Percentiles rank a stretch among this genome's conserved stretches.
Conservation (phyloP, 2,329 filamentous ascomycete genomes). For the Colletotrichum sp. region DNA sequence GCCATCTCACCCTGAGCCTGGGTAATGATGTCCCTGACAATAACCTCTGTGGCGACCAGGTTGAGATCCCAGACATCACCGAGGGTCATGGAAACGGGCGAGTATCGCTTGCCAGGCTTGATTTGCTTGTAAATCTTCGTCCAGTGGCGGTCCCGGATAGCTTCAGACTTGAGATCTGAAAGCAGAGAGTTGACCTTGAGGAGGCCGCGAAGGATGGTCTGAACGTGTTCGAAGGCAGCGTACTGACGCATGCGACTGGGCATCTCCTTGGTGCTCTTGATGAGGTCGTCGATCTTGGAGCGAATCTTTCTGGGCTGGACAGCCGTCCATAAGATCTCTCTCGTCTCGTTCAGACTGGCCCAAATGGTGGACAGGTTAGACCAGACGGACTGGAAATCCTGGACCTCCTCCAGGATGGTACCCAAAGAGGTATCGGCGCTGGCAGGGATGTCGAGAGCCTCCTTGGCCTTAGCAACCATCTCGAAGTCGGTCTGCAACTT, state of each 20-base stretch:
- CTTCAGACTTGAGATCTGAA: constrained; percentile 92
- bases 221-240: constrained; percentile 98
- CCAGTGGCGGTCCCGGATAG: constrained; percentile 96
- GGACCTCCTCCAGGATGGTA: constrained; percentile 92
- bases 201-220: constrained; percentile 85
- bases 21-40: constrained; percentile 91
- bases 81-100: constrained; percentile 91
- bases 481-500: constrained; percentile 86
- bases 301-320: constrained; percentile 94
- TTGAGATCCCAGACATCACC: constrained; percentile 99
- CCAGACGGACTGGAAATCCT: constrained; percentile 99
- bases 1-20: constrained; percentile 99
- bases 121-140: constrained; percentile 96
- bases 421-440: constrained; percentile 81
- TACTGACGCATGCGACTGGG: constrained; percentile 99
- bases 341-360: constrained; percentile 92
- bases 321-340: constrained; percentile 92
- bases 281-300: constrained; percentile 84
- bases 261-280: constrained; percentile 99
- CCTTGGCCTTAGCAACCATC: constrained; percentile 96
- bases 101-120: constrained; percentile 92
- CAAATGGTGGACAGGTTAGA: constrained; percentile 94
- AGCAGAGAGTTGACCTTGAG: constrained; percentile 91
- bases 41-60: constrained; percentile 81
- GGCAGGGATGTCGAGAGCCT: constrained; percentile 88